Conservation (phyloP, 768 basidiomycete species). For the Sporobolomyces pararoseus region DNA sequence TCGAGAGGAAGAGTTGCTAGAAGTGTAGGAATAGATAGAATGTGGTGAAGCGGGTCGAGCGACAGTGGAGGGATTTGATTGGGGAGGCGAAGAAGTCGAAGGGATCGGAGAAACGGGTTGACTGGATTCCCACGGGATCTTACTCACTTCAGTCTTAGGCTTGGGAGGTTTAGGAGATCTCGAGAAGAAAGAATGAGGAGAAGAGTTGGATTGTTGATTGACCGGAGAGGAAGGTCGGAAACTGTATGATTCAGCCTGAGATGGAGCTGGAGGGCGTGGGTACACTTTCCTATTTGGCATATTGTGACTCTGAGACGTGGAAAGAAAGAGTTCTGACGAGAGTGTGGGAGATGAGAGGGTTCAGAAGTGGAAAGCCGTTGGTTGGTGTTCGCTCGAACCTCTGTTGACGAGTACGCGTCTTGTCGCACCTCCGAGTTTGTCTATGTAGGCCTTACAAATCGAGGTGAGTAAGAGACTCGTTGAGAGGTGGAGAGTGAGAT, state of each 20-base stretch:
- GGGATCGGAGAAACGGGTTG: neutral
- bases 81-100: neutral
- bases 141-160: neutral
- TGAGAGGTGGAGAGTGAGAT: no score
- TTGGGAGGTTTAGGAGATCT: neutral
- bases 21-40: neutral
- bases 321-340: neutral
- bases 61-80: neutral
- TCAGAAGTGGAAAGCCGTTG: no score
- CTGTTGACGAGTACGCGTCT: no score
- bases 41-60: neutral
- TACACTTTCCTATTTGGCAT: slow-evolving; percentile 15
- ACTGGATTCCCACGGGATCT: slow-evolving; percentile 1
- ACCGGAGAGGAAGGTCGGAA: neutral
- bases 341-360: neutral
- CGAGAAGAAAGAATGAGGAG: slow-evolving; percentile 1
- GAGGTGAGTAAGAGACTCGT: no score
- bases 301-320: neutral
- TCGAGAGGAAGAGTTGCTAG: neutral
- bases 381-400: no score
- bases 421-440: no score
- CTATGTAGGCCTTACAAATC: no score
- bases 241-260: neutral
- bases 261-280: neutral
- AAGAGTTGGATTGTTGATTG: neutral